These are phyloP conservation scores for Magnolia officinalis DNA, from an alignment of 164 flowering plant genomes.

Conservation along the genomic window DNA sequence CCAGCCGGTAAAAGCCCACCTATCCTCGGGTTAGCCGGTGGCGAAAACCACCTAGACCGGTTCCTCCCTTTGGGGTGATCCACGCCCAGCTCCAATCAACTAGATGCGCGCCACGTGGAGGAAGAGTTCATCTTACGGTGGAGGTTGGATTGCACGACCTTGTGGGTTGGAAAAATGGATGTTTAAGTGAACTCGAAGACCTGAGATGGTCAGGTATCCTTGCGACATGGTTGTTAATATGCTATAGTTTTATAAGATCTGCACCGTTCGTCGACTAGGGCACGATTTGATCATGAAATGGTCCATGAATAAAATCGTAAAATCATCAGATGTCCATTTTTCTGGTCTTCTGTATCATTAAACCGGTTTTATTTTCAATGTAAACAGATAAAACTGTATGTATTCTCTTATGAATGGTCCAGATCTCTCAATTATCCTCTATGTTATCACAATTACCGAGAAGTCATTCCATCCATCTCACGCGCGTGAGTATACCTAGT, in stretches of 20 bases:
- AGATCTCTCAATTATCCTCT: background rate
- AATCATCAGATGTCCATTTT: too few species aligned
- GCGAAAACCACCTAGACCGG: conserved; percentile 22
- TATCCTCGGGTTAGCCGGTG: conserved; percentile 6
- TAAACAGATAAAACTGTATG: too few species aligned
- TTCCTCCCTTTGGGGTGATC: conserved; percentile 21
- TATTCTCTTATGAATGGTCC: background rate
- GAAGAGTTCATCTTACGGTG: background rate
- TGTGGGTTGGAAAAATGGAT: background rate
- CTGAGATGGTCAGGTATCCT: background rate
- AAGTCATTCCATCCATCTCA: background rate
- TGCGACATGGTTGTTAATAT: background rate
- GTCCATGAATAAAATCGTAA: too few species aligned
- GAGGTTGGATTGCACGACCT: background rate
- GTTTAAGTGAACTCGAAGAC: background rate
- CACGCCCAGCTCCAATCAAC: conserved; percentile 7
- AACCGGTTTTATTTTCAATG: too few species aligned
- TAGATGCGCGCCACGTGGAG: conserved; percentile 15
- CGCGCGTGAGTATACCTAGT: background rate
- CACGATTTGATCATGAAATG: too few species aligned
- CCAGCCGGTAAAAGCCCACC: conserved; percentile 6
- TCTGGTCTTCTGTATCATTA: too few species aligned
- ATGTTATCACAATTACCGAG: too few species aligned
- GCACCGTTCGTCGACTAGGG: background rate
- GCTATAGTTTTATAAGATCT: background rate